Evolutionary conservation across 768 basidiomycete species (phyloP), one percentile per base, ranked within the genome.

Genomic region (Panaeolus papilionaceus): DNA sequence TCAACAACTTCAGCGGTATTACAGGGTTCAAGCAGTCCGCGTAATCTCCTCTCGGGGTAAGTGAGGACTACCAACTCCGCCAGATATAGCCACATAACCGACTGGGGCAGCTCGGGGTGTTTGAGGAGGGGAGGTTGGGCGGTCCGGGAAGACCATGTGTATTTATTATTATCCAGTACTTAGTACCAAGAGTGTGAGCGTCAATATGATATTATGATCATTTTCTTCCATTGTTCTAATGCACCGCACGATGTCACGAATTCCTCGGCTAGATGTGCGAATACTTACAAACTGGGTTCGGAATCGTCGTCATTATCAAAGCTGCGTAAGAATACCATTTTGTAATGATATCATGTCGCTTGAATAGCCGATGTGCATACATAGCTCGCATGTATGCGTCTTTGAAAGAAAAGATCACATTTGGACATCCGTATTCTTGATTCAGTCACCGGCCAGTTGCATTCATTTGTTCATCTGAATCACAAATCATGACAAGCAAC

Each of bases 1-100:
- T 80, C 68, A 81, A 74, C 11, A 84, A 84, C 68, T 74, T 72
- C 63, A 69, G 72, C n/a, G 71, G 69, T 10, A 77, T 84, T 38
- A 66, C 38, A 23, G 80, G 81, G 23, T 83, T 79, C 70, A 67
- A 45, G 38, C 71, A 73, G 62, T 67, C 67, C 51, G 28, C 54
- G 63, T 44, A 58, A 58, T 12, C 10, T n/a, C 54, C 26, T 28
- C 33, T 10, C 33, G 26, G 2, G 20, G 33, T 58, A 23, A 37
- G 14, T 11, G 11, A 58, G 20, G 16, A 23, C n/a, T 1, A 49
- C 3, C 20, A 20, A 37, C 26, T 14, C 54, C 28, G 54, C 54
- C 54, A 33, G 54, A 58, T 37, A 58, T 11, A 28, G 26, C 54
- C n/a, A 58, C 33, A 33, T 1, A 58, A 10, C 5, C 26, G 54